These are phyloP conservation scores for Pseudocercospora crystallina DNA, from an alignment of 2,329 filamentous ascomycete species.

Conservation along the genomic window DNA sequence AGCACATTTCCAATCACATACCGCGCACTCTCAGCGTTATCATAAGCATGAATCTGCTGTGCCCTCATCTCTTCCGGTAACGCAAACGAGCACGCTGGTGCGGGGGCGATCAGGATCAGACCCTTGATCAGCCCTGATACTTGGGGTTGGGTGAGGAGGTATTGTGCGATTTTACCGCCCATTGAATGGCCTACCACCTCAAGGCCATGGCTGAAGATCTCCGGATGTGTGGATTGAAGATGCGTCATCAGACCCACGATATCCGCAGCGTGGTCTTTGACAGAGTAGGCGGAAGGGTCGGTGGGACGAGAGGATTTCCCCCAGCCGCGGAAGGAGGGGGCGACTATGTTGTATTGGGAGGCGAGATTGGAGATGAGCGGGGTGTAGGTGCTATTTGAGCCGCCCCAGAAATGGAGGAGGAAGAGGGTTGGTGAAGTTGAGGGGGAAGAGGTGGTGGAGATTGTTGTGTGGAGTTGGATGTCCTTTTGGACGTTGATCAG, in stretches of 20 bases:
- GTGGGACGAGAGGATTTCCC: not conserved
- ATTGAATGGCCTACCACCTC: not conserved
- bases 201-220: not conserved
- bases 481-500: not conserved
- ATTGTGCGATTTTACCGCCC: constrained; percentile 1
- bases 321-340: not conserved
- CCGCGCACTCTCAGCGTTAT: not conserved
- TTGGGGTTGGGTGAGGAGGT: not conserved
- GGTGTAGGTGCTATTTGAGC: not conserved
- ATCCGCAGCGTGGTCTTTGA: not conserved
- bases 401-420: not conserved
- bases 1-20: constrained; percentile 1
- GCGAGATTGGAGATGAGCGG: not conserved
- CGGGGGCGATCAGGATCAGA: not conserved
- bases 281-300: not conserved
- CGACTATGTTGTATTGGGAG: not conserved
- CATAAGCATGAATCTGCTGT: not conserved
- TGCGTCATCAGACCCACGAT: not conserved
- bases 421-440: not conserved
- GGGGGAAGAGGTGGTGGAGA: not conserved
- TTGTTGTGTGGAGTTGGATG: not conserved
- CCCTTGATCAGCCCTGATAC: not conserved
- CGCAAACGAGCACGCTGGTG: not conserved
- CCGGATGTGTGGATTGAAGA: not conserved
- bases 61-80: not conserved